Conservation (phyloP, 2,329 filamentous ascomycete genomes). For the Teratosphaeria pseudoeucalypti region DNA sequence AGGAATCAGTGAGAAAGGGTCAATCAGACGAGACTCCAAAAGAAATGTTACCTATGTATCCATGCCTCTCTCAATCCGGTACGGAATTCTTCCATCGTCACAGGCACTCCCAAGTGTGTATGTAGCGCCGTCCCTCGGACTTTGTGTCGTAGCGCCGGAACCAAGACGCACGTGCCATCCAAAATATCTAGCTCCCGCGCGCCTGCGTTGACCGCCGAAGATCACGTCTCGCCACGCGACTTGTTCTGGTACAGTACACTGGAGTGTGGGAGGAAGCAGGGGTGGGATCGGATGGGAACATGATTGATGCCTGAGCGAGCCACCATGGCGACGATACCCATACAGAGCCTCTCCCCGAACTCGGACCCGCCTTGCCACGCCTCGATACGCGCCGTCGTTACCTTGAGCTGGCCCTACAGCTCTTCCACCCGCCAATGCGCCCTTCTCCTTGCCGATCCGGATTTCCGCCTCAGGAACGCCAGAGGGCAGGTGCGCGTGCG, state of each 20-base stretch:
- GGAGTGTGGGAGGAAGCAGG: background rate
- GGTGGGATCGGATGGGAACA: background rate
- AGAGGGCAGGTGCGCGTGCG: slow-evolving; percentile 73
- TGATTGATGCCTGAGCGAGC: background rate
- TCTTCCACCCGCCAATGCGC: slow-evolving; percentile 63
- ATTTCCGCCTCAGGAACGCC: slow-evolving; percentile 66
- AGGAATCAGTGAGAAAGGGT: no score
- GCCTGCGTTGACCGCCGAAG: background rate
- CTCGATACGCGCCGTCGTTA: slow-evolving; percentile 59
- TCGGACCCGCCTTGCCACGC: slow-evolving; percentile 14
- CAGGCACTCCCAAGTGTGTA: no score
- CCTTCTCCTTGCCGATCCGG: slow-evolving; percentile 72
- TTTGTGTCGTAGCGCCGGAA: no score
- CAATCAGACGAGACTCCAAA: no score
- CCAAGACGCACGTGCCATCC: no score
- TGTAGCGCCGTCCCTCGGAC: no score
- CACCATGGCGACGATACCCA: slow-evolving; percentile 10
- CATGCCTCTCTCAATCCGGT: no score
- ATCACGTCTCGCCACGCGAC: background rate
- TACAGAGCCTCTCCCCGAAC: slow-evolving; percentile 20
- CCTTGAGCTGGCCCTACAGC: slow-evolving; percentile 86
- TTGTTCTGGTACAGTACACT: background rate
- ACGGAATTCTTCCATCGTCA: no score
- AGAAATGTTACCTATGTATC: no score
- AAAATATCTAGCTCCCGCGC: background rate